Evolutionary conservation across 192 early-diverging fungal species (phyloP).

Genomic region (Helicostylum pulchrum): DNA sequence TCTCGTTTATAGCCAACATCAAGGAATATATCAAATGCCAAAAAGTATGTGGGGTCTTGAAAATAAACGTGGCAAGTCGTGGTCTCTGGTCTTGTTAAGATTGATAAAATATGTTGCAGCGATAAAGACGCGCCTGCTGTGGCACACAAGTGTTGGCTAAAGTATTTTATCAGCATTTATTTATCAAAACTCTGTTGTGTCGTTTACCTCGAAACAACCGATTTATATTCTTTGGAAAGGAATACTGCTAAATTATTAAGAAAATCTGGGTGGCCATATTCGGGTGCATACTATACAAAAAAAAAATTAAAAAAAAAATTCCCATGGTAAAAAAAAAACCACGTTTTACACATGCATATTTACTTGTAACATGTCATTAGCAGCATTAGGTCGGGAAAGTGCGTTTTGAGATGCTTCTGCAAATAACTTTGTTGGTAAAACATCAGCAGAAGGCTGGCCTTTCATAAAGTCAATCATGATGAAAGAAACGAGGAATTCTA

Average conservation of each 20-base stretch:
- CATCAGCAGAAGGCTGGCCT: neutral
- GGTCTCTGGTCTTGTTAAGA: slow-evolving; percentile 19
- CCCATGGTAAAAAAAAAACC: neutral
- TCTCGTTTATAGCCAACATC: slow-evolving; percentile 19
- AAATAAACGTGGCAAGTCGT: slow-evolving; percentile 21
- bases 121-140: slow-evolving; percentile 31
- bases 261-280: slow-evolving; percentile 14
- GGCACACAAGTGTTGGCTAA: slow-evolving; percentile 9
- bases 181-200: neutral
- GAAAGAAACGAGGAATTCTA: neutral
- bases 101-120: slow-evolving; percentile 17
- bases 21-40: slow-evolving; percentile 24
- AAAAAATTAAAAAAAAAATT: neutral
- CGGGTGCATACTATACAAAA: slow-evolving; percentile 23
- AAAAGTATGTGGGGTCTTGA: slow-evolving; percentile 34
- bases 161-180: neutral
- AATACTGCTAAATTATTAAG: slow-evolving; percentile 19
- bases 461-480: slow-evolving; percentile 1
- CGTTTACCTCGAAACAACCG: slow-evolving; percentile 1
- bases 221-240: slow-evolving; percentile 20
- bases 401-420: neutral
- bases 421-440: neutral
- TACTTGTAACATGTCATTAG: slow-evolving; percentile 2
- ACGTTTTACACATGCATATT: neutral
- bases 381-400: neutral